A percentile compares a stretch with the other conserved stretches of the same genome.
phyloP scores from a whole-genome alignment of 164 flowering plant genomes.

The Aristolochia californica region DNA sequence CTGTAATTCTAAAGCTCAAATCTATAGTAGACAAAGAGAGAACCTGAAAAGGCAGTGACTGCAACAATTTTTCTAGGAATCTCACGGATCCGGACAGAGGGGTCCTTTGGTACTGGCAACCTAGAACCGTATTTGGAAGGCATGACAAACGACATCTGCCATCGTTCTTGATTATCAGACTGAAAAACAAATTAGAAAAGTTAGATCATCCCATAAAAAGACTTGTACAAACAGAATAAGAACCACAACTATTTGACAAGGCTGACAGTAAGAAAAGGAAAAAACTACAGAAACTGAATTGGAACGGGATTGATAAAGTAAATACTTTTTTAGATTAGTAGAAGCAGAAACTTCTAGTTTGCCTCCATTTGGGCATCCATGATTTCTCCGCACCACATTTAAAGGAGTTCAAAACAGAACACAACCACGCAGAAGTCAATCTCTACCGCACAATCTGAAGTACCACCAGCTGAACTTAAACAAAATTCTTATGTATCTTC shows the following conservation, averaged over 20 bases:
- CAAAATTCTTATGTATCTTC: neutral
- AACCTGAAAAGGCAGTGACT: constrained; percentile 85
- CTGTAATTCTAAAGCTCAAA: neutral
- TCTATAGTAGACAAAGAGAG: neutral
- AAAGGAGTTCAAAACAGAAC: too few species aligned
- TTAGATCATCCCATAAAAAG: constrained; percentile 4
- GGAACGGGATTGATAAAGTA: too few species aligned
- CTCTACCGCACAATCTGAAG: too few species aligned
- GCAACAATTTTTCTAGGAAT: constrained; percentile 62
- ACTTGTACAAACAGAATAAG: neutral
- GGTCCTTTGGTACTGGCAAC: constrained; percentile 69
- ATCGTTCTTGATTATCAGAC: constrained; percentile 42
- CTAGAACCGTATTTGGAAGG: constrained; percentile 84
- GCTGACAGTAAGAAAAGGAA: neutral
- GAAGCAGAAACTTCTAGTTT: too few species aligned
- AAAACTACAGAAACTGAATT: too few species aligned
- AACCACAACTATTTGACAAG: too few species aligned
- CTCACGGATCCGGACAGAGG: constrained; percentile 58
- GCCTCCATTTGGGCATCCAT: too few species aligned
- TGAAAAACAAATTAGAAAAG: constrained; percentile 8
- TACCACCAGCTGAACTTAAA: neutral
- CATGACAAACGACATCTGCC: constrained; percentile 96
- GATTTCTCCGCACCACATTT: too few species aligned
- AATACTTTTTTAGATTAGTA: too few species aligned
- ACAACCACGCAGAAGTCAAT: too few species aligned